Conservation (phyloP, 345 rosid species). For the Syzygium aqueum region DNA sequence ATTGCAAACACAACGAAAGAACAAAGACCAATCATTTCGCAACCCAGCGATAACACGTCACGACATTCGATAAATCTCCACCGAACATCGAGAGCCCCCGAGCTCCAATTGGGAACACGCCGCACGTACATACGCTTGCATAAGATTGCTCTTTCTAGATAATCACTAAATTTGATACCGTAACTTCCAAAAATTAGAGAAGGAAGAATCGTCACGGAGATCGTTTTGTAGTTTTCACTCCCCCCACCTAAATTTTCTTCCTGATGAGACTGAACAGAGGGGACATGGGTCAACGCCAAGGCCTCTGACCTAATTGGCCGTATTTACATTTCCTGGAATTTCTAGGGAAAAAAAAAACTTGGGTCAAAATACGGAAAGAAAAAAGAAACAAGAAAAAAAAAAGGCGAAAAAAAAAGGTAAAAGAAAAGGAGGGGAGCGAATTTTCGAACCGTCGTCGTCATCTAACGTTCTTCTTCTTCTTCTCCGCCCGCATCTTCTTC, state of each 20-base stretch:
- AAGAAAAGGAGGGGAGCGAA: background rate
- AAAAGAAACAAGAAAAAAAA: background rate
- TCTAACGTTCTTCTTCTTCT: background rate
- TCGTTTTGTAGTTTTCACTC: too few relatives aligned
- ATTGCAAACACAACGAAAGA: background rate
- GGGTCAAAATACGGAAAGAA: background rate
- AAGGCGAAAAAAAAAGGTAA: background rate
- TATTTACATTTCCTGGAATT: background rate
- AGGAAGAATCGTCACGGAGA: too few relatives aligned
- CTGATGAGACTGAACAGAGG: background rate
- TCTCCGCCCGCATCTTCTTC: background rate
- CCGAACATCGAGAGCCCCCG: too few relatives aligned
- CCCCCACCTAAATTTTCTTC: background rate
- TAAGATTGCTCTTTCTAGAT: too few relatives aligned
- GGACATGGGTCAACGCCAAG: background rate
- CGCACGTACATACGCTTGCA: too few relatives aligned
- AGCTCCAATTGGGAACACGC: too few relatives aligned
- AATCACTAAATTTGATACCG: too few relatives aligned
- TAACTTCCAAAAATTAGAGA: too few relatives aligned
- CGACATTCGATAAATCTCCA: background rate
- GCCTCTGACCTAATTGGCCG: background rate
- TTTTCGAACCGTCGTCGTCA: background rate
- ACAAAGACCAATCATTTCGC: background rate
- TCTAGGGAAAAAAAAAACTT: fast-evolving
- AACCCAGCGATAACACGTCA: fast-evolving